Evolutionary conservation across 129 eudicot species (phyloP).

Genomic region (Pseudognaphalium luteoalbum): DNA sequence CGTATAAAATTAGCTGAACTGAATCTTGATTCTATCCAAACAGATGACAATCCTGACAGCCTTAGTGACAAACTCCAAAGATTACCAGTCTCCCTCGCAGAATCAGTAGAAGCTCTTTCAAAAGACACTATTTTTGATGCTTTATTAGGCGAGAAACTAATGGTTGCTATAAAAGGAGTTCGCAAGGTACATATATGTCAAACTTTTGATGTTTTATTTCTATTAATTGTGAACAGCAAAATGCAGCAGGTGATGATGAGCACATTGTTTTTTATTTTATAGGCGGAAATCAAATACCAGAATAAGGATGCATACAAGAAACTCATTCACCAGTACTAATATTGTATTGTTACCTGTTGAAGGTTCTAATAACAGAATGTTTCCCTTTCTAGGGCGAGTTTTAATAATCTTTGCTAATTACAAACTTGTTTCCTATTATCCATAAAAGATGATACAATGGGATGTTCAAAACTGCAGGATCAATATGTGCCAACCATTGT

Average conservation of each 20-base stretch:
- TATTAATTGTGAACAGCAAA: background rate
- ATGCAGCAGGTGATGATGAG: background rate
- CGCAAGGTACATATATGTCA: conserved; percentile 57
- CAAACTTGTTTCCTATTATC: too few species aligned
- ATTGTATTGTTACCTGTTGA: background rate
- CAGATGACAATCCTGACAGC: conserved; percentile 80
- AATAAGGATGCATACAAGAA: conserved; percentile 76
- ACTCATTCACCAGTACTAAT: conserved; percentile 61
- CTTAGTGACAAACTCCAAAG: conserved; percentile 55
- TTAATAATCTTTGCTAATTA: too few species aligned
- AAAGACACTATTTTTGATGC: conserved; percentile 56
- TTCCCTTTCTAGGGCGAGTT: too few species aligned
- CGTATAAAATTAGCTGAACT: background rate
- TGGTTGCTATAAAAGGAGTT: conserved; percentile 76
- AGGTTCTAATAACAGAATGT: background rate
- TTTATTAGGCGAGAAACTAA: conserved; percentile 74
- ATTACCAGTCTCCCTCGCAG: conserved; percentile 73
- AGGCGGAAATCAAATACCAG: conserved; percentile 72
- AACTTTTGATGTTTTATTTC: background rate
- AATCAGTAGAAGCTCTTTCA: conserved; percentile 81
- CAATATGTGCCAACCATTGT: background rate
- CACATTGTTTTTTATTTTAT: conserved; percentile 34
- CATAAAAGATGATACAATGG: too few species aligned
- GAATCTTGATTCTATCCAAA: conserved; percentile 3
- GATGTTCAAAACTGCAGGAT: background rate